Base-by-base conservation (phyloP, 2,329 filamentous ascomycete species). In the Keithomyces neogunnii region DNA sequence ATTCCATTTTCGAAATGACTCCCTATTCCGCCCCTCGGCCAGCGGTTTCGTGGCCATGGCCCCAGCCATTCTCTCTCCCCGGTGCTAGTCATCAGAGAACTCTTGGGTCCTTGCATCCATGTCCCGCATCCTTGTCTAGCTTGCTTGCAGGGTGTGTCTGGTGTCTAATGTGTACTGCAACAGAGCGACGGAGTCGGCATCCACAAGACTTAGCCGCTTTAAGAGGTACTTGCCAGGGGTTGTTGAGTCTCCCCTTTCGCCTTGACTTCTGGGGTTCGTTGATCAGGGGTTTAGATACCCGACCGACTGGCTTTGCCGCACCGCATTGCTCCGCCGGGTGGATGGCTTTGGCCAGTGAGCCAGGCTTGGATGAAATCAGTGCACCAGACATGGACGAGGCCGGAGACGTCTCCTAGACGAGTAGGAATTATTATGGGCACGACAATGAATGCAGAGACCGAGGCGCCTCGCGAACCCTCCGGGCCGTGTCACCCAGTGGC, bases 221-320 rank as follows among this genome's bases (percentile, higher is more conserved):
- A 19, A 19, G 40, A 29, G 40, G n/a, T 10, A n/a, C 8, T 13
- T 29, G 39, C 5, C 39, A 5, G 49, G 44, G 30, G 30, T 3
- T 4, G 33, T 26, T 30, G 40, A 26, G 7, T n/a, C 3, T 19
- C 40, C 19, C 11, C 11, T 44, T 42, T 44, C 38, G 39, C 39
- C 39, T 28, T 47, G 8, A 30, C n/a, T 44, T 31, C 35, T 33
- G 11, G 43, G 44, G 13, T 38, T 45, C 26, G 35, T 28, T 10
- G 36, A 51, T 42, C 49, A 51, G 49, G 49, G 49, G 36, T 47
- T 29, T 7, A 36, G 38, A 44, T 30, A 44, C 40, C 40, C 40
- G 40, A 44, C 28, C 13, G 6, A 29, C 40, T 44, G 6, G 39
- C 26, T 28, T 47, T 7, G 45, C 45, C 45, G n/a, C 9, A 31